A percentile compares a stretch with the other conserved stretches of the same genome.
These are phyloP conservation scores for Euphorbia pulcherrima DNA, from an alignment of 345 rosid genomes.

Conservation along the genomic window DNA sequence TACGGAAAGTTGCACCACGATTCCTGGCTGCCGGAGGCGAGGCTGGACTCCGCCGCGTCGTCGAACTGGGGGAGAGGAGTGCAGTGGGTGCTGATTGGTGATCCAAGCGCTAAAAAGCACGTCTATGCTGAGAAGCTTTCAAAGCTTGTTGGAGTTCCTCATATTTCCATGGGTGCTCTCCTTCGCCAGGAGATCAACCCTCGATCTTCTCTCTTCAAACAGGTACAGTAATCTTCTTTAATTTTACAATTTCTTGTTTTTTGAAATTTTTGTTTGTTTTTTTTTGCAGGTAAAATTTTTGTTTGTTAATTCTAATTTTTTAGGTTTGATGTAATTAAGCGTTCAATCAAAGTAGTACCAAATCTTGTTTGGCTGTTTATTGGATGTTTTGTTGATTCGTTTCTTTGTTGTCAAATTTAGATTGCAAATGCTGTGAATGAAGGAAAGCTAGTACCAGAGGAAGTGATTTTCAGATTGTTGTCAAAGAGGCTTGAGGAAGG, in stretches of 20 bases:
- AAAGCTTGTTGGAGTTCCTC: conserved; percentile 79
- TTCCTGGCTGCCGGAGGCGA: conserved; percentile 13
- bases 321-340: not conserved
- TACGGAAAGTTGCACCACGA: not conserved
- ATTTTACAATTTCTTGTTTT: not conserved
- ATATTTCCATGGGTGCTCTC: conserved; percentile 87
- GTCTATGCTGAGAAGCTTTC: conserved; percentile 77
- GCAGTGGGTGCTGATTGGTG: conserved; percentile 93
- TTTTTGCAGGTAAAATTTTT: not conserved
- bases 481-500: conserved; percentile 89
- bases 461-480: conserved; percentile 65
- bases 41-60: conserved; percentile 34
- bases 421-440: conserved; percentile 60
- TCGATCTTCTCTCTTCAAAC: conserved; percentile 60
- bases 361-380: not conserved
- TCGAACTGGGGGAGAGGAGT: conserved; percentile 62
- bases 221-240: conserved; percentile 32
- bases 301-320: no score
- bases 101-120: conserved; percentile 63
- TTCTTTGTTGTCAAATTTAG: conserved; percentile 18
- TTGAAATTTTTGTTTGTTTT: not conserved
- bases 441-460: conserved; percentile 67
- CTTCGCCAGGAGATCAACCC: conserved; percentile 79
- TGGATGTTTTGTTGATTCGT: not conserved
- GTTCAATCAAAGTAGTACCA: not conserved